A percentile compares a stretch with the other conserved stretches of the same genome.
Conservation (phyloP, 129 eudicot species). For the Ambrosia trifida region DNA sequence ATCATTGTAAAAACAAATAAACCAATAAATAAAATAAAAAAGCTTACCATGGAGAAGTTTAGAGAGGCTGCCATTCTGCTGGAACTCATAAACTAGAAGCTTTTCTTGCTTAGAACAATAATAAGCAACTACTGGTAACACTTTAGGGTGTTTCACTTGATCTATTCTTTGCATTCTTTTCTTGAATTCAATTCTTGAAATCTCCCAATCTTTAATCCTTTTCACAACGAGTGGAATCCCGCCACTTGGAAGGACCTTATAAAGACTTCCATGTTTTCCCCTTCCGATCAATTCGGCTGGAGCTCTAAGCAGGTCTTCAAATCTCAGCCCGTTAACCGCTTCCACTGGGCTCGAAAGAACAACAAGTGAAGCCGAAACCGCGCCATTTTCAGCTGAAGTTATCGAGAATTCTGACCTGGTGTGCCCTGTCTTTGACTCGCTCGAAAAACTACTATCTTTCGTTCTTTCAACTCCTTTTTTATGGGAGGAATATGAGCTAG, state of each 20-base stretch:
- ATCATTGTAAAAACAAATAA: not conserved
- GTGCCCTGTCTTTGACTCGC: slow-evolving; percentile 37
- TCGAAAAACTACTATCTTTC: slow-evolving; percentile 38
- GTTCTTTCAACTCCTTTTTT: slow-evolving; percentile 27
- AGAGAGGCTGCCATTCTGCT: slow-evolving; percentile 66
- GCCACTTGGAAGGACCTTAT: slow-evolving; percentile 50
- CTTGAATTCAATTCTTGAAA: slow-evolving; percentile 59
- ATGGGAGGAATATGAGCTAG: not conserved
- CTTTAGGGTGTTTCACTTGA: slow-evolving; percentile 55
- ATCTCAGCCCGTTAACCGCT: slow-evolving; percentile 51
- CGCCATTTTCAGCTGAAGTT: slow-evolving; percentile 60
- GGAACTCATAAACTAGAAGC: slow-evolving; percentile 73
- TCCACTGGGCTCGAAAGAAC: slow-evolving; percentile 56
- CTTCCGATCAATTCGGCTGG: slow-evolving; percentile 76
- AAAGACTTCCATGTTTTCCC: slow-evolving; percentile 73
- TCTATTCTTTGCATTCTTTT: slow-evolving; percentile 66
- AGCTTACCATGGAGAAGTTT: slow-evolving; percentile 66
- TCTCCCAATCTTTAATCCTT: slow-evolving; percentile 69
- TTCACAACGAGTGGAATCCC: slow-evolving; percentile 58
- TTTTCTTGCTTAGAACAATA: slow-evolving; percentile 77
- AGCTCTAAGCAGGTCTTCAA: slow-evolving; percentile 67
- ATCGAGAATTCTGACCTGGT: slow-evolving; percentile 62
- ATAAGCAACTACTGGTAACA: slow-evolving; percentile 56
- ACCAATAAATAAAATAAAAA: not conserved
- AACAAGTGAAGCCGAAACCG: slow-evolving; percentile 44